Evolutionary conservation across 129 eudicot species (phyloP), one percentile per base, ranked within the genome.

Genomic region (Cynara cardunculus): DNA sequence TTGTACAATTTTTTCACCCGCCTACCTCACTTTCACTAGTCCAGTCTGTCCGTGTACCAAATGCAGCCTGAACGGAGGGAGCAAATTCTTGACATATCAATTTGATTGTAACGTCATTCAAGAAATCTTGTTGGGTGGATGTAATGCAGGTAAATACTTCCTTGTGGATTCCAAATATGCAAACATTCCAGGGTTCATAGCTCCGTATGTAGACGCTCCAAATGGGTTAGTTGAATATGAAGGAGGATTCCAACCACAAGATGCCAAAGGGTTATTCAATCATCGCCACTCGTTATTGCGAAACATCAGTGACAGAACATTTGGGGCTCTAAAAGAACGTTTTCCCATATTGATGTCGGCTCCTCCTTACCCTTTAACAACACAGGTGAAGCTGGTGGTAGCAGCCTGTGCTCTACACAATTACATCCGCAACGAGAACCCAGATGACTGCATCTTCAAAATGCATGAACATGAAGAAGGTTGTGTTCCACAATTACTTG

Each of bases 371-470:
- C 89, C 93, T 21, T 80, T 89, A 81, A 69, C 87, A 11, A 89
- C 90, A 4, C 93, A 89, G 39, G 93, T 87, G 81, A 87, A 85
- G 79, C 62, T 89, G 8, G 89, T 89, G 28, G 87, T 89, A 8
- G 90, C 93, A 37, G 87, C 90, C 0, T 89, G 93, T 83, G 89
- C 90, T 35, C 53, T 89, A 49, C 93, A 89, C 73, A 89, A 89
- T 71, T 89, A 46, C 80, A 89, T 89, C 75, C 89, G 87, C 34
- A 77, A 72, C n/a, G 88, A 89, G 78, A 89, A 78, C 24, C 90
- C 87, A 18, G 85, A 82, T 80, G 93, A 89, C 71, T 69, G 76
- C 72, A 86, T 89, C 39, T 89, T 89, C 34, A 87, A 78, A 71
- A 83, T 66, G 86, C 83, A 80, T 35, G 90, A 89, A 31, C 79